Evolutionary conservation across 106 monocot genomes (phyloP), one percentile per base, ranked within the genome.

Genomic region (Apostasia ramifera): DNA sequence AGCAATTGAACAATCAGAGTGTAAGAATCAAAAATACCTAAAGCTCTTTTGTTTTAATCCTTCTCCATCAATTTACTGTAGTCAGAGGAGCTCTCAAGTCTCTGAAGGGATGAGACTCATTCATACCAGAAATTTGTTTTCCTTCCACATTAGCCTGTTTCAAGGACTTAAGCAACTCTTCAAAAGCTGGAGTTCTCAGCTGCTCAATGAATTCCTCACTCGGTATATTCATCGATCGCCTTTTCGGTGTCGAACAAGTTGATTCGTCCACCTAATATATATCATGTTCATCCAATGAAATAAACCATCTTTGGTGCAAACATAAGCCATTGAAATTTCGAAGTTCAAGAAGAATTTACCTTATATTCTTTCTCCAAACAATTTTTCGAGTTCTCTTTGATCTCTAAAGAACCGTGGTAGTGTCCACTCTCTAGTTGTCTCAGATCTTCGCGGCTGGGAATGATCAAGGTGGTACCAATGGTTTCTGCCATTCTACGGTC

Each of bases 191-290:
- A 69, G 88, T 84, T 73, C 74, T 86, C 46, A 92, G 67, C 76
- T 86, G 82, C 74, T 91, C 88, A 44, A 91, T 91, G n/a, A 78
- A 72, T 46, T 71, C 56, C 3, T 44, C 43, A 67, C 79, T 91
- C 9, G 84, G 91, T 37, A 86, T 56, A 62, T 80, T 75, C 11
- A 91, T 84, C 6, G 13, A 11, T n/a, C 82, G 63, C 51, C 63
- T 91, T 57, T 57, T 86, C 62, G 91, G 95, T 44, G 95, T 95
- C 53, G 85, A 80, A 79, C 88, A 86, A 74, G 84, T 57, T 48
- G 84, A 71, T 79, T 86, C 80, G 73, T 95, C 95, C 75, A 89
- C 84, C 95, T 95, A 59, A 37, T 62, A 44, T 48, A 26, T 26
- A 26, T 26, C 26, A 26, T 26, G 26, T 26, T 26, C 26, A 26